Evolutionary conservation across 1,284 basidiomycete species (phyloP), one percentile per base, ranked within the genome.

Genomic region (Tilletiopsis washingtonensis): DNA sequence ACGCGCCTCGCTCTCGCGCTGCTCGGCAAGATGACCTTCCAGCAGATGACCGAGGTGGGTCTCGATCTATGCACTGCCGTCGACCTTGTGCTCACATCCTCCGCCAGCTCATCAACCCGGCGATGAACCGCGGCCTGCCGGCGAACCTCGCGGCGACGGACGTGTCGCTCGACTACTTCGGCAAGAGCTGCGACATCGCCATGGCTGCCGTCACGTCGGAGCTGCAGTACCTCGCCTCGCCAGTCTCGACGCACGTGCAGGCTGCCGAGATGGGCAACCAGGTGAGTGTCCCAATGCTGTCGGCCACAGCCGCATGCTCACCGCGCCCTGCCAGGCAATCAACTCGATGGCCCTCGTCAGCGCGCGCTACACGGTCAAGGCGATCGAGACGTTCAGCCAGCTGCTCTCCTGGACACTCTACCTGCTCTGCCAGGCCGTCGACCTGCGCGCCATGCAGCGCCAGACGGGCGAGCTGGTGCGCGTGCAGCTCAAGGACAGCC

Each of bases 131-230:
- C 21, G 55, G 55, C 15, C 45, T 57, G 9, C 36, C 53, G 9
- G 55, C 55, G 37, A 57, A 57, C 27, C 37, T 57, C 24, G 47
- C 53, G 19, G 53, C 55, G 15, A 47, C 47, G 3, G 53, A 55
- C 41, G 51, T 60, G 0, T 64, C 62, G 41, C 59, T 68, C 45
- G 85, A 89, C 75, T 90, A 88, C 74, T 84, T 85, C 62, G 80
- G 78, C 34, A 91, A 91, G 74, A 88, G 88, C 25, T 34, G 88
- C 43, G 88, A 91, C 69, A 90, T 90, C 56, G 85, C 83, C 40
- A n/a, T 51, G 5, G 55, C 54, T 25, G 54, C 54, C 26, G 52
- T 45, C 39, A 49, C 47, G 17, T 38, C 47, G 15, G 88, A 90
- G 74, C 78, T 90, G 17, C 86, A 86, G 6, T 83, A 80, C 70